Evolutionary conservation across 2,329 filamentous ascomycete genomes (phyloP).

Genomic region (Clonostachys solani): DNA sequence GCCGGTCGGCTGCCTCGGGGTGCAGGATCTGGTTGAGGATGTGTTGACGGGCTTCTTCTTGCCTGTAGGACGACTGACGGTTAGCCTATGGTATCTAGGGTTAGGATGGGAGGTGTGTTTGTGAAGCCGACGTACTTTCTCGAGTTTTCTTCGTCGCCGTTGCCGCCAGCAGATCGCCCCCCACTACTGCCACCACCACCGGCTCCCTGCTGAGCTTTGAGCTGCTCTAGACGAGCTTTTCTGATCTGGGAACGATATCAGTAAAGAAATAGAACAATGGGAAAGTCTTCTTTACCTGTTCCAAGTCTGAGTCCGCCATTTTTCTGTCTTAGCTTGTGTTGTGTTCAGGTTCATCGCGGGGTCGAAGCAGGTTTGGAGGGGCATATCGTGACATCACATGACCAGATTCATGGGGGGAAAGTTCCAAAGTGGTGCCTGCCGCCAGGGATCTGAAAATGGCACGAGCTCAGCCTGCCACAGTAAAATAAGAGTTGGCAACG

Average conservation of each 20-base stretch:
- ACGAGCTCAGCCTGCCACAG: no score
- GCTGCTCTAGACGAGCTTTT: constrained; percentile 87
- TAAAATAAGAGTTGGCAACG: no score
- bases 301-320: constrained; percentile 41
- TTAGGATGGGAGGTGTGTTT: not conserved
- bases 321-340: constrained; percentile 1
- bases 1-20: constrained; percentile 86
- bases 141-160: constrained; percentile 46
- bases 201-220: constrained; percentile 67
- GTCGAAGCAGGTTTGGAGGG: not conserved
- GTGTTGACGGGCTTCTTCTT: constrained; percentile 66
- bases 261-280: not conserved
- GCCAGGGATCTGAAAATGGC: no score
- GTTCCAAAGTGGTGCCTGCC: no score
- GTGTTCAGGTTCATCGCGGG: constrained; percentile 10
- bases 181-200: constrained; percentile 36
- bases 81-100: not conserved
- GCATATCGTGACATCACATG: constrained; percentile 8
- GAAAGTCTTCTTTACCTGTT: constrained; percentile 20
- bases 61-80: constrained; percentile 17
- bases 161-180: constrained; percentile 8
- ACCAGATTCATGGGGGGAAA: not conserved
- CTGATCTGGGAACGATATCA: constrained; percentile 60
- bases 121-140: not conserved
- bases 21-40: constrained; percentile 92